These are phyloP conservation scores for Metschnikowia amazonensis DNA, from an alignment of 805 yeast genomes.

Conservation along the genomic window DNA sequence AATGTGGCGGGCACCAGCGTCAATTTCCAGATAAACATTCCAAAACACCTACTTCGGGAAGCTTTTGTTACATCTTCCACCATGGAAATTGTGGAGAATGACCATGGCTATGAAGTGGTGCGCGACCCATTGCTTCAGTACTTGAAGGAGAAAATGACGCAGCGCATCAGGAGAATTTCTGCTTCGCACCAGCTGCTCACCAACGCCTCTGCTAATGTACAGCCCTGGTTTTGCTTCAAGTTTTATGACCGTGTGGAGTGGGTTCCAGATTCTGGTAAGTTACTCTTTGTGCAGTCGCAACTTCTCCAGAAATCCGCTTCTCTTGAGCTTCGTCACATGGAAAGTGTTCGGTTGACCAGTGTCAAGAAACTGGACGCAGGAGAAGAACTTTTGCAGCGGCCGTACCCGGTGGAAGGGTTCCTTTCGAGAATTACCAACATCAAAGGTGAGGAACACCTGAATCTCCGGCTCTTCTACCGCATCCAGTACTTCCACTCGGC, in stretches of 20 bases:
- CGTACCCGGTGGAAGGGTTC: slow-evolving; percentile 80
- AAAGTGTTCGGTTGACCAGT: background rate
- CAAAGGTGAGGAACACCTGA: slow-evolving; percentile 38
- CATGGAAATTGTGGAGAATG: slow-evolving; percentile 12
- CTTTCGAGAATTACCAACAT: slow-evolving; percentile 53
- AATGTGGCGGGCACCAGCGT: slow-evolving; percentile 45
- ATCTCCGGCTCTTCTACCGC: slow-evolving; percentile 44
- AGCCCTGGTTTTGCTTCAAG: slow-evolving; percentile 54
- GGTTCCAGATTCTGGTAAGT: slow-evolving; percentile 28
- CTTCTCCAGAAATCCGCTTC: slow-evolving; percentile 35
- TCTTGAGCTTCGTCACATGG: slow-evolving; percentile 55
- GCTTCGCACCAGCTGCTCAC: background rate
- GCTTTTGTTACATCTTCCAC: slow-evolving; percentile 8
- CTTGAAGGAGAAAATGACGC: slow-evolving; percentile 33
- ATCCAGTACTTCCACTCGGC: slow-evolving; percentile 62
- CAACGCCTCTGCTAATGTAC: slow-evolving; percentile 18
- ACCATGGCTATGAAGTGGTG: slow-evolving; percentile 24
- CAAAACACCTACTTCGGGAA: slow-evolving; percentile 22
- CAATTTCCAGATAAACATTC: slow-evolving; percentile 45
- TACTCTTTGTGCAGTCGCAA: slow-evolving; percentile 28
- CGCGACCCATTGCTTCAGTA: slow-evolving; percentile 32
- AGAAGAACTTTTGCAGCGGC: slow-evolving; percentile 40
- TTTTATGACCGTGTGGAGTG: slow-evolving; percentile 70
- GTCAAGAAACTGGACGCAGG: slow-evolving; percentile 17
- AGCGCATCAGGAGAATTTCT: background rate